Evolutionary conservation across 345 rosid species (phyloP).

Genomic region (Melaleuca alternifolia): DNA sequence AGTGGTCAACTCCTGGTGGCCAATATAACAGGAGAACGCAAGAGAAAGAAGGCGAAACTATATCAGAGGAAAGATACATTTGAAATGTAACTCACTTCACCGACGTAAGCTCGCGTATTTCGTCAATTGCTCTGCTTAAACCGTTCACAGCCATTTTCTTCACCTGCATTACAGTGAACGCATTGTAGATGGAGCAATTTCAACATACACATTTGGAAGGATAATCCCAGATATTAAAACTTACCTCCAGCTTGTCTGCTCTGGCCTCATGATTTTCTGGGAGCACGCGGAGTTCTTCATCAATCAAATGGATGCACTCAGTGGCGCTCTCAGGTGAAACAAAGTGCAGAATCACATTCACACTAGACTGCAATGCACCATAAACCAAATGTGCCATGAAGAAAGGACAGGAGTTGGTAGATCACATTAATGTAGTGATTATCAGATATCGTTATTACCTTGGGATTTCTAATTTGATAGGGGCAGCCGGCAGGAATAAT

Average conservation of each 20-base stretch:
- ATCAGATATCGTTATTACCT: conserved; percentile 26
- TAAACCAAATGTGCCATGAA: neutral
- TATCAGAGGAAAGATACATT: neutral
- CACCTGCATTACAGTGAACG: conserved; percentile 35
- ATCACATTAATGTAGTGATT: neutral
- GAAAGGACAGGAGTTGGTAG: neutral
- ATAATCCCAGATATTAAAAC: neutral
- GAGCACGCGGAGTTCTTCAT: conserved; percentile 69
- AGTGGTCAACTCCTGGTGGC: neutral
- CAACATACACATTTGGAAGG: neutral
- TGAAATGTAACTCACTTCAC: conserved; percentile 12
- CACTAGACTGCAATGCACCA: conserved; percentile 61
- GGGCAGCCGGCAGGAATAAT: conserved; percentile 92
- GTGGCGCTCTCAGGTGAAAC: conserved; percentile 75
- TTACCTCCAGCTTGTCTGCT: conserved; percentile 65
- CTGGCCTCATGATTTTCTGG: conserved; percentile 62
- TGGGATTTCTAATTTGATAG: conserved; percentile 73
- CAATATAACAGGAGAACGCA: neutral
- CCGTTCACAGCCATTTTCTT: conserved; percentile 74
- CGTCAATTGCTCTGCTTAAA: conserved; percentile 52
- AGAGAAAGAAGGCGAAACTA: neutral
- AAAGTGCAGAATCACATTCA: conserved; percentile 76
- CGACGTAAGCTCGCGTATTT: conserved; percentile 66
- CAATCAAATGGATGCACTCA: conserved; percentile 47
- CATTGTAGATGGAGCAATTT: neutral